These are phyloP conservation scores for Mycena capillaripes DNA, from an alignment of 768 basidiomycete genomes.

Conservation along the genomic window DNA sequence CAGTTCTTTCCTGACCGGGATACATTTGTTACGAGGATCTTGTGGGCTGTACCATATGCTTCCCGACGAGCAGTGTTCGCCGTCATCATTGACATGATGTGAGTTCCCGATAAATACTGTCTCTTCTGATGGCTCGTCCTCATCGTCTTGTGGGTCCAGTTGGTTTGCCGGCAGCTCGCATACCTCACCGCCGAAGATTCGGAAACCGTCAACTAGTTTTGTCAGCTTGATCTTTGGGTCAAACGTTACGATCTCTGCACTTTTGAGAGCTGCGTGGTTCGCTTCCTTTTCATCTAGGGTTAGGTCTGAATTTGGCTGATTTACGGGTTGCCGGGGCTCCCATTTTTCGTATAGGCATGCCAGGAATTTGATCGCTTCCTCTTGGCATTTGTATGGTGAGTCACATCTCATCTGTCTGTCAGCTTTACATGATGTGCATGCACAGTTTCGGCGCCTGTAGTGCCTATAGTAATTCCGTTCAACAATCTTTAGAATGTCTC, in stretches of 20 bases:
- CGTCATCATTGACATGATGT: not conserved
- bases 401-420: not conserved
- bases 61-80: not conserved
- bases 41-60: not conserved
- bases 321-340: not conserved
- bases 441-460: not conserved
- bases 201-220: not conserved
- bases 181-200: not conserved
- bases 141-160: not conserved
- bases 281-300: not conserved
- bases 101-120: not conserved
- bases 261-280: not conserved
- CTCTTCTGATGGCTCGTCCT: not conserved
- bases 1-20: not conserved
- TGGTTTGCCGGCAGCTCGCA: not conserved
- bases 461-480: not conserved
- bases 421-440: not conserved
- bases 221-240: not conserved
- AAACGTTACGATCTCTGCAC: not conserved
- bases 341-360: slow-evolving; percentile 7
- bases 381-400: slow-evolving; percentile 5
- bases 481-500: not conserved
- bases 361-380: not conserved
- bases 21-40: not conserved
- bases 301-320: not conserved